Base-by-base conservation (phyloP, 805 yeast species). In the Babjeviella inositovora region DNA sequence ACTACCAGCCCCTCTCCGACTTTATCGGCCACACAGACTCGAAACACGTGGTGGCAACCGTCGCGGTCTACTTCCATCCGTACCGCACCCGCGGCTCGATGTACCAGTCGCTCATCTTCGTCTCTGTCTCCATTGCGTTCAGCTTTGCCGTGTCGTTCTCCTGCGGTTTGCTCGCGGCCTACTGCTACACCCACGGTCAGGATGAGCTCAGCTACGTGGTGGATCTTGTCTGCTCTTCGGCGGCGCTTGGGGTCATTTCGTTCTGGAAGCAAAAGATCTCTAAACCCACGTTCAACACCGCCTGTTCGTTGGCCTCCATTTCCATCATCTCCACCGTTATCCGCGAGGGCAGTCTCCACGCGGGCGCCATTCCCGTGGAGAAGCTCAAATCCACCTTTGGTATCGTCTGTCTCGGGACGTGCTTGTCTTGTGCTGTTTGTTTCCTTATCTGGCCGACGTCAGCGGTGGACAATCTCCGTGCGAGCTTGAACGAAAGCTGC, bases 41-140 rank as follows among this genome's bases (percentile, higher is more conserved):
- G 7, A 80, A 80, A 41, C 93, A 80, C 50, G 62, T 77, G 32
- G 70, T 75, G 3, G 82, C 92, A 18, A 81, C 93, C 0, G 74
- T 74, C 7, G 75, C 80, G 1, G 90, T 80, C 3, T 81, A 81
- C 43, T 80, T 81, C 52, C 90, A 80, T 38, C 82, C 93, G 0
- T 63, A 85, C 2, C 45, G 93, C 23, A 62, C 90, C 1, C 63
- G 66, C 27, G 93, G 93, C 0, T 66, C 80, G 11, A 80, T 80
- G 87, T 62, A 70, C 29, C 82, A 80, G 38, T 70, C 84, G 8
- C 42, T 75, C 10, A 39, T 65, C 20, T 81, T 67, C 45, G 85
- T 73, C 3, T 33, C 57, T 0, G 27, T 64, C 3, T 53, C 82
- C 1, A 44, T 77, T 9, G 24, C 51, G 4, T 80, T 55, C 47